phyloP scores from a whole-genome alignment of 2,329 filamentous ascomycete species.

The Tolypocladium endophyticum region DNA sequence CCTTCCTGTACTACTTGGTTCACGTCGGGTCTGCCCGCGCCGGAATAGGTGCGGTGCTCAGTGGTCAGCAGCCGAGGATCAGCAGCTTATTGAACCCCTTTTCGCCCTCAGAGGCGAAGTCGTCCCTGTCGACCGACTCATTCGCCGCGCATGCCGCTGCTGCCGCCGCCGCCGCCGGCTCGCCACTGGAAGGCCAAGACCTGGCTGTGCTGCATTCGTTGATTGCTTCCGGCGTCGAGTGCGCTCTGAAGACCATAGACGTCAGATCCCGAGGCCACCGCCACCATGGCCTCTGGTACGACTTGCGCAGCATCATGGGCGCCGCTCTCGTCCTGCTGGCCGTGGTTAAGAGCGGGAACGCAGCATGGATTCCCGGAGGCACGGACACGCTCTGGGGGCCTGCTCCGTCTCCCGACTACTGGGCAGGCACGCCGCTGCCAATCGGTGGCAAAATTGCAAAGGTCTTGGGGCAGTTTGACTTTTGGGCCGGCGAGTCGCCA shows the following conservation, averaged over 20 bases:
- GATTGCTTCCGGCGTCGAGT: constrained; percentile 9
- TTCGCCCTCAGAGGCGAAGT: neutral
- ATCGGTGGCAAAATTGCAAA: constrained; percentile 10
- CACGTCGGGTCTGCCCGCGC: neutral
- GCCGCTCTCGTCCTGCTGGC: constrained; percentile 7
- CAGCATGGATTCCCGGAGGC: constrained; percentile 10
- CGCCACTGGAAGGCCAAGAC: constrained; percentile 6
- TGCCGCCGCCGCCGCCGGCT: neutral
- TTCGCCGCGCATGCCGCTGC: constrained; percentile 1
- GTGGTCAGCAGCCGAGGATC: constrained; percentile 4
- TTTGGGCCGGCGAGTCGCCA: constrained; percentile 9
- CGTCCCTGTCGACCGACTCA: neutral
- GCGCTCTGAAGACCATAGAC: constrained; percentile 11
- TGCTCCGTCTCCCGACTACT: neutral
- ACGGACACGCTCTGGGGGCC: constrained; percentile 6
- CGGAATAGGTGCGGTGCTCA: neutral
- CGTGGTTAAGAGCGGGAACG: constrained; percentile 8
- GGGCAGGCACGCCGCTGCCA: constrained; percentile 1
- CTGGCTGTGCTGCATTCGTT: constrained; percentile 7
- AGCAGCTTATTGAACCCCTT: constrained; percentile 7
- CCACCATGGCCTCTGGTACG: constrained; percentile 16
- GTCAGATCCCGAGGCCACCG: constrained; percentile 9
- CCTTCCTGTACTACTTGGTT: neutral
- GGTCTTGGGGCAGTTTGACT: constrained; percentile 9
- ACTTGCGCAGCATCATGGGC: constrained; percentile 10